These are phyloP conservation scores for Alternaria hordeiaustralica DNA, from an alignment of 2,329 filamentous ascomycete species.

Conservation along the genomic window DNA sequence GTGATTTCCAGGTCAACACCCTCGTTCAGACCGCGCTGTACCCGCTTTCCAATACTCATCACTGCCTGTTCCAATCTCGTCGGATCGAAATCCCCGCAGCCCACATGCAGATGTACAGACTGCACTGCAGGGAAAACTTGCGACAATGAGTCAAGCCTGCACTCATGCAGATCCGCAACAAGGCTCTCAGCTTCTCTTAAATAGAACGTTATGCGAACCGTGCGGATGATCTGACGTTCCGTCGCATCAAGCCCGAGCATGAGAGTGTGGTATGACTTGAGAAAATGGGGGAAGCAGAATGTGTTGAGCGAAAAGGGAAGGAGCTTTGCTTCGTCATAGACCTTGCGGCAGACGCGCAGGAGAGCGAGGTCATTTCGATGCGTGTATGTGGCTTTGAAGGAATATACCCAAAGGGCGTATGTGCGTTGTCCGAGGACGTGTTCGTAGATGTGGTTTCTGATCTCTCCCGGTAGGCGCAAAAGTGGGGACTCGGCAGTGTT, in stretches of 20 bases:
- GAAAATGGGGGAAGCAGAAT: not conserved
- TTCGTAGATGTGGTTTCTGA: constrained; percentile 8
- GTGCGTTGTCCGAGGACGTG: not conserved
- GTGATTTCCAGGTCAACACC: not conserved
- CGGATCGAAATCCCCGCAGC: not conserved
- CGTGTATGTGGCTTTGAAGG: not conserved
- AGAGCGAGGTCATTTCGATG: not conserved
- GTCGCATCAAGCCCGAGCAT: not conserved
- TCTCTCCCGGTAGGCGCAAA: constrained; percentile 6
- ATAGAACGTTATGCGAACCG: not conserved
- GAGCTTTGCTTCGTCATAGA: constrained; percentile 9
- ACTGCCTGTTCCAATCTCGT: not conserved
- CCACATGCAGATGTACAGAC: not conserved
- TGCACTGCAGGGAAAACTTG: not conserved
- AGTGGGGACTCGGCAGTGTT: constrained; percentile 4
- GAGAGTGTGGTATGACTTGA: not conserved
- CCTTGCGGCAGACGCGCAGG: constrained; percentile 13
- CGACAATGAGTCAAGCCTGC: not conserved
- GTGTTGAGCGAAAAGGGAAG: constrained; percentile 5
- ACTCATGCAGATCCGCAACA: not conserved
- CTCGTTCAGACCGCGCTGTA: not conserved
- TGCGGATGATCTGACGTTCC: not conserved
- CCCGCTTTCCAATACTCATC: not conserved
- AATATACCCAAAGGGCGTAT: not conserved
- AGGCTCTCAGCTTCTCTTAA: not conserved